phyloP scores from a whole-genome alignment of 2,329 filamentous ascomycete genomes.

The Biscogniauxia sp. region DNA sequence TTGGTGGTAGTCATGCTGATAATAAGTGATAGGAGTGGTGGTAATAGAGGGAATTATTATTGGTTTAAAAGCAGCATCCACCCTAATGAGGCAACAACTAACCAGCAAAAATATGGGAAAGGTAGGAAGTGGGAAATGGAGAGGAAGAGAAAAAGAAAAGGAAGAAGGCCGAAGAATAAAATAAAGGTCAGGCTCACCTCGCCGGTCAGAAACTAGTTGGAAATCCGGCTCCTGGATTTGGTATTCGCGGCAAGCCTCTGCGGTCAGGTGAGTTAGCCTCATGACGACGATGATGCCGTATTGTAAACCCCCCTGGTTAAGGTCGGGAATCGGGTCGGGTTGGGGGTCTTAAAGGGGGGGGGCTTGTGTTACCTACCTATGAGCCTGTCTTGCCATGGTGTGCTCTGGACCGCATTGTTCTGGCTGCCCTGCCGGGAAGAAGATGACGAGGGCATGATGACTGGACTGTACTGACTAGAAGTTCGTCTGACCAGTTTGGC shows the following conservation, averaged over 20 bases:
- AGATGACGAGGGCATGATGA: constrained; percentile 26
- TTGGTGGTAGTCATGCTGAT: no score
- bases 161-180: constrained; percentile 1
- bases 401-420: constrained; percentile 15
- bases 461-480: constrained; percentile 2
- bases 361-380: constrained; percentile 42
- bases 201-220: constrained; percentile 71
- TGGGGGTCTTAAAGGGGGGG: constrained; percentile 3
- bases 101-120: no score
- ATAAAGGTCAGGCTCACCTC: constrained; percentile 50
- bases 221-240: constrained; percentile 58
- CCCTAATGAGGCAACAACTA: constrained; percentile 4
- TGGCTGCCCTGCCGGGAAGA: constrained; percentile 14
- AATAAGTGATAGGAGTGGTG: neutral
- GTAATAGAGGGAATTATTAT: constrained; percentile 11
- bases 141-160: no score
- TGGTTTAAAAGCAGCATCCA: neutral
- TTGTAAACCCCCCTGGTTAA: neutral
- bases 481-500: constrained; percentile 5
- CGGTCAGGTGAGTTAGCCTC: constrained; percentile 12
- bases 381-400: constrained; percentile 56
- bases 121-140: no score
- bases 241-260: constrained; percentile 57
- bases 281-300: constrained; percentile 2
- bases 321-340: neutral